Evolutionary conservation across 1,284 basidiomycete species (phyloP), one percentile per base, ranked within the genome.

Genomic region (Agroathelia rolfsii): DNA sequence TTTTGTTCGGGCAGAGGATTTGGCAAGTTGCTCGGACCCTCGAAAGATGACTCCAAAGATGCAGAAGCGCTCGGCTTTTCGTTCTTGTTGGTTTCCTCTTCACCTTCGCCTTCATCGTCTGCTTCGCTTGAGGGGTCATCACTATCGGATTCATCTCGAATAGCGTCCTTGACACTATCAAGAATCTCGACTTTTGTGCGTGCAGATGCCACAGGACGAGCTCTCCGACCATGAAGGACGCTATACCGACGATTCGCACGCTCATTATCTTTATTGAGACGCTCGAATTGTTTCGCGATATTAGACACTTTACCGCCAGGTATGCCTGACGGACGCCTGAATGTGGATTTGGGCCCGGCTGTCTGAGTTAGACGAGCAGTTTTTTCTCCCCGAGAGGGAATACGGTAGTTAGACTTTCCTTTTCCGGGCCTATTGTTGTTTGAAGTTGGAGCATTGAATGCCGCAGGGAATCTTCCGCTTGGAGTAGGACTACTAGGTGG

Each of bases 131-230:
- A 82, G 6, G 78, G 79, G 42, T 83, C 81, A 3, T 75, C 77
- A 37, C 70, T 66, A 35, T 85, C 82, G 12, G 79, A 82, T 44
- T 93, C 85, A 47, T 95, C 92, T 38, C 75, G 73, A 47, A 96
- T 87, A 0, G 88, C 93, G 48, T 96, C 92, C 48, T 87, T 81
- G 41, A 96, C 76, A 47, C 87, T 95, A 43, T 87, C 81, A 28
- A 96, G 76, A 23, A 97, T 76, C 50, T 93, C 81, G 1, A 97
- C 87, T 39, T 81, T 90, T 5, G 90, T 90, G 34, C 82, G 76
- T 3, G 92, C 85, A 20, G 82, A 81, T 5, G 84, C 85, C 6
- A 98, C 89, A 2, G 95, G 94, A 23, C 94, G 77, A n/a, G 90
- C 88, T 26, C 87, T 76, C 42, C 79, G 82, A 10, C 84, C 82